Conservation (phyloP, 78 protist species). For the Chrysochromulina tobinii region DNA sequence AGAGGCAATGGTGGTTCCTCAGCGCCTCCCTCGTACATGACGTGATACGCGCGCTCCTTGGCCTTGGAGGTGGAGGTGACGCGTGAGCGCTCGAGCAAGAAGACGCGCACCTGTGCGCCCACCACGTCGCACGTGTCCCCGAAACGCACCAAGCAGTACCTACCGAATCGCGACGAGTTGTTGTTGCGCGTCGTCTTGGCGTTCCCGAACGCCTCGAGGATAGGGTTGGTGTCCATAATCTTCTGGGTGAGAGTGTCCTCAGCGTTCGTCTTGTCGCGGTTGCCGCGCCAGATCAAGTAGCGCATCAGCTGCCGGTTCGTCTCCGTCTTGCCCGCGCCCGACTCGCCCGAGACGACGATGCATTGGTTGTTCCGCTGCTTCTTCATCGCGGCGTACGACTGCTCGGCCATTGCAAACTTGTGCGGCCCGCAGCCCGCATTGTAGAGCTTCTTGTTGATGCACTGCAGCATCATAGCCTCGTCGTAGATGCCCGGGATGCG, state of each 20-base stretch:
- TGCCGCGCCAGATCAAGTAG: neutral
- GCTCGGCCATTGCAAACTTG: too few relatives aligned
- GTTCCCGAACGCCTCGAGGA: conserved; percentile 96
- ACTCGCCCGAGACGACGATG: neutral
- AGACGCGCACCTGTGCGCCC: neutral
- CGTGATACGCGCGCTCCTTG: too few relatives aligned
- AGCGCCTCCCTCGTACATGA: too few relatives aligned
- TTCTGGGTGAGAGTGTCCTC: conserved; percentile 25
- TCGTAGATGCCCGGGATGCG: neutral
- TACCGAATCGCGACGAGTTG: conserved; percentile 86
- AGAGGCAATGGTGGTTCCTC: too few relatives aligned
- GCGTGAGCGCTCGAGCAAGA: neutral
- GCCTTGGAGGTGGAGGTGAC: neutral
- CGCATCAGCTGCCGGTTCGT: neutral
- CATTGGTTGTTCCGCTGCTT: neutral
- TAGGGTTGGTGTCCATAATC: conserved; percentile 81
- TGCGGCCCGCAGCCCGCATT: too few relatives aligned
- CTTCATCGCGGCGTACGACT: neutral
- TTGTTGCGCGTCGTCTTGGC: conserved; percentile 89
- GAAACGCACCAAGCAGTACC: too few relatives aligned
- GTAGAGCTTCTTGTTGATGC: too few relatives aligned
- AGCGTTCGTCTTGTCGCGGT: neutral
- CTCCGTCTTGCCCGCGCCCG: conserved; percentile 31
- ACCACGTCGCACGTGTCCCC: neutral
- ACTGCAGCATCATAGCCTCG: too few relatives aligned